Evolutionary conservation across 2,329 filamentous ascomycete genomes (phyloP), one percentile per base, ranked within the genome.

Genomic region (Alternaria sp.): DNA sequence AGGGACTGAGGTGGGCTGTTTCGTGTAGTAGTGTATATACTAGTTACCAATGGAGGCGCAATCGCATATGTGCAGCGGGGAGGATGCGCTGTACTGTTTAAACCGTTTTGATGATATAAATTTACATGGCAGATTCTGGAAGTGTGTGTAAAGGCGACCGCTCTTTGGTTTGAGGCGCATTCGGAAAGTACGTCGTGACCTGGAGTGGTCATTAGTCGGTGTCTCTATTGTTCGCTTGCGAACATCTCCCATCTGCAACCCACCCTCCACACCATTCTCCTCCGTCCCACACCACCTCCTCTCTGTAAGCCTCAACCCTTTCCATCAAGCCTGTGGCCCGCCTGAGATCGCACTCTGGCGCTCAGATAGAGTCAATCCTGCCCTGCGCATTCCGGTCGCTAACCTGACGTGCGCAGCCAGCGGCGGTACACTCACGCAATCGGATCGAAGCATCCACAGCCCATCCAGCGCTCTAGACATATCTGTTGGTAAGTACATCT

Each of bases 401-500:
- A 64, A 78, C 77, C 67, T 67, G 71, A 69, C 65, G 72, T 67
- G 68, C 67, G 60, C 75, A 76, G 68, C 71, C 65, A 72, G 72
- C 77, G 76, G 77, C 75, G 75, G 73, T 72, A 74, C 69, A 53
- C 49, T 41, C 49, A 78, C 77, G 75, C 74, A 76, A 75, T 63
- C 67, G 67, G 66, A 73, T 75, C 73, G 70, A 74, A 75, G 67
- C 70, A 65, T 71, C 65, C 63, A 67, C 66, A 66, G 68, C 70
- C 68, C 68, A 69, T 71, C 67, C 68, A 67, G 69, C 68, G 57
- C 58, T 60, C 60, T 66, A 65, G 63, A 67, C 69, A 69, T 64
- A 58, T 68, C 72, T 71, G 55, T 65, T 62, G 70, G 76, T 80
- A 78, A 72, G 78, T 80, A 69, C 70, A 55, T 67, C 69, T 71